Base-by-base conservation (phyloP, 139 green algal species). In the Chlorella vulgaris region DNA sequence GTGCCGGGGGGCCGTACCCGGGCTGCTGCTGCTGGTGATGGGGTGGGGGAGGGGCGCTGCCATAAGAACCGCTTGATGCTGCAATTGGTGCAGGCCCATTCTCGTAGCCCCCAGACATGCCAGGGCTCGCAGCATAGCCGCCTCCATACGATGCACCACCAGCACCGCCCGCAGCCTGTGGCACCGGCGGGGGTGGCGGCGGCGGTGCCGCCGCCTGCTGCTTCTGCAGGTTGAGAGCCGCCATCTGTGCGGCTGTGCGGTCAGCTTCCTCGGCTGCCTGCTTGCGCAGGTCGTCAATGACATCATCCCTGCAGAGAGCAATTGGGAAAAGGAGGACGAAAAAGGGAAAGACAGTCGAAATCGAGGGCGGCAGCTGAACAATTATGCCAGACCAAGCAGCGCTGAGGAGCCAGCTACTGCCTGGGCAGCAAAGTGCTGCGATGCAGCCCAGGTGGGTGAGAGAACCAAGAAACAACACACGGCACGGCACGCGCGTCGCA, bases 251-350 rank as follows among this genome's bases (percentile, higher is more conserved):
- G 6, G 76, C 75, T 3, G 67, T 58, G 0, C 65, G 40, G 63
- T 83, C 81, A 0, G 70, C 63, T 29, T 86, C 71, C 42, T 83
- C 69, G 0, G 63, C 58, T 2, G 74, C 65, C 43, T 82, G 73
- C 55, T 69, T 69, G 39, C 43, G 42, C 22, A 89, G 75, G 65
- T 90, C 80, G 28, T 90, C 86, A 36, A 88, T 71, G 42, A 90
- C 33, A 43, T 90, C 83, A 74, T 89, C 85, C 55, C 86, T 89
- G 73, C 70, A 74, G n/a, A n/a, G n/a, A n/a, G n/a, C n/a, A n/a
- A n/a, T n/a, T n/a, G n/a, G n/a, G n/a, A n/a, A n/a, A 26, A 28
- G 38, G 40, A 7, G n/a, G 33, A 26, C 29, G 3, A 66, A 10
- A 10, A 63, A 24, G 1, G 63, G 61, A 33, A 24, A 26, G 28